Percentiles rank a stretch among this genome's conserved stretches.
phyloP scores from a whole-genome alignment of 78 protist species.

The Dictyostelium capitatum region DNA sequence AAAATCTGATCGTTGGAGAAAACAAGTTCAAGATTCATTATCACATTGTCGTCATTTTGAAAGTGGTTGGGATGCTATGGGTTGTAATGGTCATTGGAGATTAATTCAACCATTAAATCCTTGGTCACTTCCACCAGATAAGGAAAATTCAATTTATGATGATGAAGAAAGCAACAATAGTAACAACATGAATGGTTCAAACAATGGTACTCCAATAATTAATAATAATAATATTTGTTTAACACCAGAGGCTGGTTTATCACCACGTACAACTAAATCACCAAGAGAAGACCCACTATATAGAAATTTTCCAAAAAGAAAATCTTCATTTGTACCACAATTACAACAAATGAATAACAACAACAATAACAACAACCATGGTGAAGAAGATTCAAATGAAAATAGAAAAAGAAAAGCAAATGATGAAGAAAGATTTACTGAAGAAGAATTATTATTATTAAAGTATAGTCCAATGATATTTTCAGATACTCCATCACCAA shows the following conservation, averaged over 20 bases:
- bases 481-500: conserved; percentile 75
- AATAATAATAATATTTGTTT: not conserved
- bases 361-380: not conserved
- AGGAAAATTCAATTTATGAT: conserved; percentile 32
- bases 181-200: not conserved
- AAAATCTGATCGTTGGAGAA: conserved; percentile 77
- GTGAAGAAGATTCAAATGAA: conserved; percentile 13
- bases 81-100: conserved; percentile 79
- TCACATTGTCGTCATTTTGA: conserved; percentile 75
- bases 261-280: conserved; percentile 48
- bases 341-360: not conserved
- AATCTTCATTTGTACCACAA: not conserved
- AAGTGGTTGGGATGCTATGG: conserved; percentile 80
- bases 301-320: conserved; percentile 73
- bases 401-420: conserved; percentile 59
- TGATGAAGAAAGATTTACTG: conserved; percentile 57
- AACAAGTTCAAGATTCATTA: conserved; percentile 74
- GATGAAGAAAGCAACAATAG: not conserved
- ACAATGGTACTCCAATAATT: not conserved
- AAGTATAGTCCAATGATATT: conserved; percentile 72
- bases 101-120: conserved; percentile 72
- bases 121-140: conserved; percentile 73
- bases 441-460: conserved; percentile 48
- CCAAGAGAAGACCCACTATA: conserved; percentile 80
- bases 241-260: conserved; percentile 52